These are phyloP conservation scores for Heteromeles arbutifolia DNA, from an alignment of 306 rosid genomes.

Conservation along the genomic window DNA sequence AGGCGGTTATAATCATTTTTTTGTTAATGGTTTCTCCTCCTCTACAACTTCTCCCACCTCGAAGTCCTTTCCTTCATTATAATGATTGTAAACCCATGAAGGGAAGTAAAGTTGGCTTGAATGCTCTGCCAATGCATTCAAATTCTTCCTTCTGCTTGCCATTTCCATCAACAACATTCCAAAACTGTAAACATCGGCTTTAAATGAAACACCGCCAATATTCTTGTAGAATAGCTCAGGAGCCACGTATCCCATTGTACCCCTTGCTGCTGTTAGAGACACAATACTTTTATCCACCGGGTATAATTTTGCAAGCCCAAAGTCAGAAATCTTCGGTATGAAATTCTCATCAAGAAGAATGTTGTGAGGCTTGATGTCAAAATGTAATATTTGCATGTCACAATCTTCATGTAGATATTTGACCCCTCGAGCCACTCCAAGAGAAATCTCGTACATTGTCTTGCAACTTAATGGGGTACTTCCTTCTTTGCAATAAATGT, in stretches of 20 bases:
- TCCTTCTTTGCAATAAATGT: neutral
- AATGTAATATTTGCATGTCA: slow-evolving; percentile 4
- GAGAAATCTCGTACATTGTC: neutral
- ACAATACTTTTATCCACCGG: neutral
- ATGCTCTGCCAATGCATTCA: neutral
- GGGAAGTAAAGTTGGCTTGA: slow-evolving; percentile 7
- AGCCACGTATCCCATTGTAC: neutral
- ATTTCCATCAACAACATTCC: neutral
- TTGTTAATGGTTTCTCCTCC: neutral
- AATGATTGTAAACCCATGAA: slow-evolving; percentile 2
- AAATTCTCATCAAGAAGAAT: neutral
- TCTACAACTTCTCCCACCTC: neutral
- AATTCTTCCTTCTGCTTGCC: neutral
- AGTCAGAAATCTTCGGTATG: neutral
- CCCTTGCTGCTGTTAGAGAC: neutral
- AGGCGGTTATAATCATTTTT: neutral
- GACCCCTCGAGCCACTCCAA: neutral
- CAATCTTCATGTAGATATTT: slow-evolving; percentile 1
- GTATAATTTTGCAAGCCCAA: neutral
- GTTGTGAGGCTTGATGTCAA: slow-evolving; percentile 7
- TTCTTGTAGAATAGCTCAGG: neutral
- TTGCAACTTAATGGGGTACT: neutral
- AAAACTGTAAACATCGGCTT: neutral
- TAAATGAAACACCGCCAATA: neutral
- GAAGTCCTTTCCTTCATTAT: neutral